Evolutionary conservation across 192 early-diverging fungal species (phyloP), one percentile per base, ranked within the genome.

Genomic region (Umbelopsis isabellina): DNA sequence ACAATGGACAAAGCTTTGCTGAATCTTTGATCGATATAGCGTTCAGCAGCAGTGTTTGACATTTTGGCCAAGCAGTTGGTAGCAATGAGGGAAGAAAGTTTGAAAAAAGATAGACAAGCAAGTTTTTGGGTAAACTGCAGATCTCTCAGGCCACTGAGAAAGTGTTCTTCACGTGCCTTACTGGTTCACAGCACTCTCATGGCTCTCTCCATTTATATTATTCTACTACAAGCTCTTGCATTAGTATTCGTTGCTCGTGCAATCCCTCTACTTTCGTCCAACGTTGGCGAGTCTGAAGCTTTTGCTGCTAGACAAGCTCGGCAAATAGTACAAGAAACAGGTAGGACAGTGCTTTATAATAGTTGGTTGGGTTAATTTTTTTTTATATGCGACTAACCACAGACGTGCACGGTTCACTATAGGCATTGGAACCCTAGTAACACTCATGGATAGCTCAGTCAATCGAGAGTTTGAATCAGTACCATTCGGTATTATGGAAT

Each of bases 1-100:
- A 75, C 78, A 61, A 75, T 79, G 22, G 58, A 66, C 23, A 79
- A 67, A 10, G 74, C 78, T 52, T 72, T 79, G 46, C 69, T 71
- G 51, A 72, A 79, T 16, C 78, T 27, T 48, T 75, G 76, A 37
- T 65, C 67, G 25, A 78, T 69, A 33, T 78, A 73, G 20, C 49
- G 48, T 45, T 78, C 76, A 15, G 76, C 66, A 35, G 55, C 18
- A 37, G 30, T 18, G 33, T 61, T 25, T n/a, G 55, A 41, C 73
- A 73, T 50, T 73, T 65, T 4, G 37, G 13, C 11, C 27, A 51
- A 33, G 52, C 22, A 27, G 51, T 21, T 8, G 49, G 37, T 33
- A 55, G 35, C 41, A 44, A 66, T 18, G 22, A 52, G 51, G 30
- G 50, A 33, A 51, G 16, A 69, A 53, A 69, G 12, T 25, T 6